Conservation (phyloP, 2,329 filamentous ascomycete species). For the Fusarium sp. region DNA sequence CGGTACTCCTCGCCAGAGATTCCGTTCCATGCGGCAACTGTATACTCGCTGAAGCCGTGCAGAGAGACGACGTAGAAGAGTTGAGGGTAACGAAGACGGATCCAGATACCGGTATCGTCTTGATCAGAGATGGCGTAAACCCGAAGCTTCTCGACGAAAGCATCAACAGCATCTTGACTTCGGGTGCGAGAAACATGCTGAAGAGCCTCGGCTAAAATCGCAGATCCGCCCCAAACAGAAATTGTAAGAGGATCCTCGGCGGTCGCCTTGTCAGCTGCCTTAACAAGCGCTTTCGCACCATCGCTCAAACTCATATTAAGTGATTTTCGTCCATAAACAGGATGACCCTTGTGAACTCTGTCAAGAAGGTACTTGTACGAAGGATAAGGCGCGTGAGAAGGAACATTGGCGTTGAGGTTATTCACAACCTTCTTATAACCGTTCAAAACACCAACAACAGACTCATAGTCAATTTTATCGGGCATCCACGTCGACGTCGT, state of each 20-base stretch:
- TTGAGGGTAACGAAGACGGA: slow-evolving; percentile 61
- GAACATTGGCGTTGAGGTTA: slow-evolving; percentile 14
- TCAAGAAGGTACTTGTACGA: not conserved
- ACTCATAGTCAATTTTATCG: slow-evolving; percentile 43
- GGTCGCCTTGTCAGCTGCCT: slow-evolving; percentile 25
- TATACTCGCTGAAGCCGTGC: slow-evolving; percentile 65
- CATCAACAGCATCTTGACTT: slow-evolving; percentile 44
- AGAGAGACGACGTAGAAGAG: slow-evolving; percentile 64
- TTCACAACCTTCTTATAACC: slow-evolving; percentile 42
- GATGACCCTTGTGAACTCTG: not conserved
- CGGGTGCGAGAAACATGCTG: slow-evolving; percentile 44
- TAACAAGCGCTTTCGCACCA: slow-evolving; percentile 54
- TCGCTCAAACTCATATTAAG: slow-evolving; percentile 36
- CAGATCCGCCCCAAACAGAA: slow-evolving; percentile 62
- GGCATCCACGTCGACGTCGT: slow-evolving; percentile 56
- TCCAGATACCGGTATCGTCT: slow-evolving; percentile 65
- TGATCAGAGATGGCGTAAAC: slow-evolving; percentile 68
- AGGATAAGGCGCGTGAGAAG: not conserved
- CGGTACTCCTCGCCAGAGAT: slow-evolving; percentile 47
- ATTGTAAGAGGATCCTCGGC: slow-evolving; percentile 56
- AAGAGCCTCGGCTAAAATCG: slow-evolving; percentile 60
- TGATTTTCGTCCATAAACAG: slow-evolving; percentile 37
- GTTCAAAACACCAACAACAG: slow-evolving; percentile 42
- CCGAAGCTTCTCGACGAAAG: slow-evolving; percentile 53
- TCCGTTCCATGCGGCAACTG: slow-evolving; percentile 62